These are phyloP conservation scores for Croton setiger DNA, from an alignment of 441 rosid species.

Conservation along the genomic window DNA sequence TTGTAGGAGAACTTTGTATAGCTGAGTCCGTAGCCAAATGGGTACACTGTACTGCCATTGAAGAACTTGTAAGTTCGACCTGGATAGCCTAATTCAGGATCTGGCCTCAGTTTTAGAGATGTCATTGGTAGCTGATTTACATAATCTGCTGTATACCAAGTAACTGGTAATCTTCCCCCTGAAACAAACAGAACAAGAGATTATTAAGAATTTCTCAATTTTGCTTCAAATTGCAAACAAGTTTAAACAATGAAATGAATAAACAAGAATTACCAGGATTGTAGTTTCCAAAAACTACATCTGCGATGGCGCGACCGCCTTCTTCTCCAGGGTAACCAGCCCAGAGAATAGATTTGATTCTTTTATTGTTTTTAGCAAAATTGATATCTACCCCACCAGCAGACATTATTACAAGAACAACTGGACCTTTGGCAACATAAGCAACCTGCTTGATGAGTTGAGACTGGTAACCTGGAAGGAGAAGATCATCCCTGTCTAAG, in stretches of 20 bases:
- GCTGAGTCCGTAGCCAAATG: constrained; percentile 44
- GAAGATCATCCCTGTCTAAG: constrained; percentile 35
- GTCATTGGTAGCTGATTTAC: constrained; percentile 36
- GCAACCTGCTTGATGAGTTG: constrained; percentile 33
- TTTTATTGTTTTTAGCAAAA: constrained; percentile 24
- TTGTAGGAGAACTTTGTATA: constrained; percentile 29
- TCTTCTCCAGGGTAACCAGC: constrained; percentile 52
- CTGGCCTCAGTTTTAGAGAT: constrained; percentile 44
- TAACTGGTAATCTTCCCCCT: constrained; percentile 46
- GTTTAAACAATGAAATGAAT: too few relatives aligned
- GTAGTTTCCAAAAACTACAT: constrained; percentile 36
- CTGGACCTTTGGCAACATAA: constrained; percentile 29
- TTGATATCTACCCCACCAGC: constrained; percentile 44
- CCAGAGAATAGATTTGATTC: constrained; percentile 41
- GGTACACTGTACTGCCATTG: constrained; percentile 29
- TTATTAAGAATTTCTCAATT: background rate
- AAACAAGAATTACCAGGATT: background rate
- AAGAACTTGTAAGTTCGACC: constrained; percentile 45
- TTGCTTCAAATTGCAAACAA: too few relatives aligned
- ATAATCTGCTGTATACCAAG: constrained; percentile 37
- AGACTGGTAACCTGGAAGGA: constrained; percentile 41
- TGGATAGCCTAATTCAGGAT: constrained; percentile 28
- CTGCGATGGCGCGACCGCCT: background rate
- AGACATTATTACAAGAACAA: constrained; percentile 40
- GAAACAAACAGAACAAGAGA: background rate